A percentile compares a stretch with the other conserved stretches of the same genome.
phyloP scores from a whole-genome alignment of 305 asterid species.

The Fraxinus dipetala region DNA sequence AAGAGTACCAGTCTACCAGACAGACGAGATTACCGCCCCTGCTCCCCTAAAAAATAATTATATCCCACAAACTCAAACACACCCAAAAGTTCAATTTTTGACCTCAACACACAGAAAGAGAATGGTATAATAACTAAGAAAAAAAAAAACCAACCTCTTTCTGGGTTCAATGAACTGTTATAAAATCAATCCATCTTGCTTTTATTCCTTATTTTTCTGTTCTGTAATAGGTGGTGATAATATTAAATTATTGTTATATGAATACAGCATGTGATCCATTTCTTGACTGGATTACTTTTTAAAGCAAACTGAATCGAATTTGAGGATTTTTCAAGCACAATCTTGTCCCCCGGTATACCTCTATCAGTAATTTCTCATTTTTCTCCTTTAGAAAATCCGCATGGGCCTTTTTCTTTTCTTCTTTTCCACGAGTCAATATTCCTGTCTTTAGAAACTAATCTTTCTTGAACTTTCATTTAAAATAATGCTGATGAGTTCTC shows the following conservation, averaged over 20 bases:
- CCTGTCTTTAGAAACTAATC: background rate
- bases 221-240: conserved; percentile 7
- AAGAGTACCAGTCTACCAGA: conserved; percentile 55
- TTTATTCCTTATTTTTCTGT: conserved; percentile 13
- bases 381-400: conserved; percentile 16
- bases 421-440: background rate
- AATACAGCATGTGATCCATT: conserved; percentile 22
- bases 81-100: conserved; percentile 41
- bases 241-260: conserved; percentile 17
- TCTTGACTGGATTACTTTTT: conserved; percentile 35
- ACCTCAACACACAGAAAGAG: conserved; percentile 33
- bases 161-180: conserved; percentile 28
- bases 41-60: conserved; percentile 5
- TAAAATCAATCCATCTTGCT: conserved; percentile 18
- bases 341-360: conserved; percentile 52
- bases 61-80: conserved; percentile 30
- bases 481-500: background rate
- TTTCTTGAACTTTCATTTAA: background rate
- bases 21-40: conserved; percentile 52
- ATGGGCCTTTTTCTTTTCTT: background rate
- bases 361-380: background rate
- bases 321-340: conserved; percentile 69
- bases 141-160: conserved; percentile 21
- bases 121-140: background rate
- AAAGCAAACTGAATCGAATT: conserved; percentile 63